These are phyloP conservation scores for Clonostachys solani DNA, from an alignment of 2,329 filamentous ascomycete species.

Conservation along the genomic window DNA sequence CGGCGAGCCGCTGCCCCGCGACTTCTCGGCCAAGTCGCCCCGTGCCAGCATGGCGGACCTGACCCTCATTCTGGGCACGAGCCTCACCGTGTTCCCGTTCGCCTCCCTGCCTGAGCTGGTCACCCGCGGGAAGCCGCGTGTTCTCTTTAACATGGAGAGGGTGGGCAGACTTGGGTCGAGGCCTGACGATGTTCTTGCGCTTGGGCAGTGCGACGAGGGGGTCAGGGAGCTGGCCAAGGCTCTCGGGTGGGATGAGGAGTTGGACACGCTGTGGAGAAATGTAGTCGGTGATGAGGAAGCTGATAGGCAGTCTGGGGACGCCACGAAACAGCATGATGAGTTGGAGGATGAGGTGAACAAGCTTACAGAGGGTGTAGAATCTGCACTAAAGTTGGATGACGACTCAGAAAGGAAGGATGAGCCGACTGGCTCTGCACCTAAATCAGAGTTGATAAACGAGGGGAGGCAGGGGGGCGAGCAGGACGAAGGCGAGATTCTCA, in stretches of 20 bases:
- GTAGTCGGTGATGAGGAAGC: constrained; percentile 60
- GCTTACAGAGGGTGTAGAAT: constrained; percentile 27
- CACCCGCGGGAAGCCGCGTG: constrained; percentile 58
- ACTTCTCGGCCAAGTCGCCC: constrained; percentile 23
- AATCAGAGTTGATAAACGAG: not conserved
- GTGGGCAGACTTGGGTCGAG: constrained; percentile 77
- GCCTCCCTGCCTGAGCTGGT: constrained; percentile 70
- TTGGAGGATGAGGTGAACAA: constrained; percentile 27
- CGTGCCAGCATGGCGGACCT: constrained; percentile 65
- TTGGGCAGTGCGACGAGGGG: constrained; percentile 81
- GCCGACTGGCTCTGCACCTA: not conserved
- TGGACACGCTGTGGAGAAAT: constrained; percentile 70
- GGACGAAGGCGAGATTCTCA: not conserved
- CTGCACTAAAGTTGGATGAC: constrained; percentile 22
- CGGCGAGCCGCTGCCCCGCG: constrained; percentile 59
- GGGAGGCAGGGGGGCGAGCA: not conserved
- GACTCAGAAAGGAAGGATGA: not conserved
- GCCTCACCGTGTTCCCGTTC: constrained; percentile 84
- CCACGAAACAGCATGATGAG: constrained; percentile 20
- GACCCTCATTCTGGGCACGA: constrained; percentile 84
- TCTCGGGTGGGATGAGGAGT: constrained; percentile 80
- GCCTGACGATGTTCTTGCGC: constrained; percentile 76
- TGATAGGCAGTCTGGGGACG: constrained; percentile 34
- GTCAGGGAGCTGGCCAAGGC: constrained; percentile 74
- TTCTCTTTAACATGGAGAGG: constrained; percentile 82